Base-by-base conservation (phyloP, 1,284 basidiomycete species). In the Cryptococcus hybrid region DNA sequence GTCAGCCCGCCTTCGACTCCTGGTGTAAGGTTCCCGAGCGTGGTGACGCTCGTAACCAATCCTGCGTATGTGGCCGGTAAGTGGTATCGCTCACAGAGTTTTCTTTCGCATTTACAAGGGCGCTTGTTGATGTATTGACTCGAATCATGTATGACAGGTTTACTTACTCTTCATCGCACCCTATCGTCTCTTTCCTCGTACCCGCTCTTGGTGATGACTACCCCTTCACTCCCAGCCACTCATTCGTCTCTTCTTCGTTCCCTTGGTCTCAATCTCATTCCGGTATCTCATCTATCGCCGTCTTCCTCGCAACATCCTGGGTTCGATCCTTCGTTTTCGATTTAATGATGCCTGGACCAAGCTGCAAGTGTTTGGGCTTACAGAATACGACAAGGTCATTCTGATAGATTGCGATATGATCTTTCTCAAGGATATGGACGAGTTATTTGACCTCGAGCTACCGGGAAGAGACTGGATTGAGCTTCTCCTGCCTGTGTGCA, bases 331-430 rank as follows among this genome's bases (percentile, higher is more conserved):
- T 58, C 60, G 11, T 34, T 73, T 74, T 51, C 82, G 92, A 48
- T 92, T 96, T 71, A 79, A 78, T 18, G 90, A 95, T 71, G 90
- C 91, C 4, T 96, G 92, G 92, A 89, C 89, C 2, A 96, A 96
- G 75, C 77, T 96, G 52, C 84, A 87, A 68, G 88, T 81, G 1
- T 94, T 92, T 69, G 88, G 86, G 62, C 75, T 95, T 61, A 77
- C 74, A 2, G 84, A 88, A 67, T 95, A 85, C 74, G 86, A 91
- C 85, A 85, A 90, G 12, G 80, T 96, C 46, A 87, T 93, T 47
- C 80, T 96, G 48, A 80, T 97, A 52, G 94, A 97, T 73, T 85
- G 86, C 12, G 94, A 97, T 78, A 98, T 98, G 91, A 82, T 96
- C 57, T 82, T 96, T 30, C 80, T 84, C 71, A 82, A 80, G 48